phyloP scores from a whole-genome alignment of 441 rosid genomes.

The Eruca vesicaria region DNA sequence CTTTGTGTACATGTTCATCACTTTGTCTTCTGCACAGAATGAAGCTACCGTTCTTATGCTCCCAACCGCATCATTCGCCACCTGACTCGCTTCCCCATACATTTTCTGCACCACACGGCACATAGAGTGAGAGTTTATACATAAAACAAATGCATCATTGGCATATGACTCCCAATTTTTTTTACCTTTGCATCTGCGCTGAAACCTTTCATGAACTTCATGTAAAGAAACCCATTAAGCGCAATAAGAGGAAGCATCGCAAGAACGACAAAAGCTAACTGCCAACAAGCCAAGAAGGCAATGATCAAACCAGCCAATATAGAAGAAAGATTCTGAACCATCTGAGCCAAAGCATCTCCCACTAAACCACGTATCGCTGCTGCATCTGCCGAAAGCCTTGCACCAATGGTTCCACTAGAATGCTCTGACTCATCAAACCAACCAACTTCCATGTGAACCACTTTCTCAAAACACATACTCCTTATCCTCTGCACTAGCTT shows the following conservation, averaged over 20 bases:
- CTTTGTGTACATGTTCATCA: conserved; percentile 44
- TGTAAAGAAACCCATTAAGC: conserved; percentile 38
- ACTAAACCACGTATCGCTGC: conserved; percentile 41
- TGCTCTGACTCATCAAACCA: conserved; percentile 52
- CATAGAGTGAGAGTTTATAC: background rate
- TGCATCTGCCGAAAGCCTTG: conserved; percentile 48
- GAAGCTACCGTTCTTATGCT: conserved; percentile 61
- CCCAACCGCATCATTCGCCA: conserved; percentile 55
- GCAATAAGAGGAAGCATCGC: conserved; percentile 45
- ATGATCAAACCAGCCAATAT: conserved; percentile 44
- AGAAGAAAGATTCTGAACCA: conserved; percentile 41
- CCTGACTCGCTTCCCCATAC: conserved; percentile 59
- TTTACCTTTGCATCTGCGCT: conserved; percentile 52
- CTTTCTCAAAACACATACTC: conserved; percentile 47
- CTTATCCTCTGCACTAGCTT: conserved; percentile 43
- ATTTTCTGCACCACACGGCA: conserved; percentile 37
- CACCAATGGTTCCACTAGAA: conserved; percentile 48
- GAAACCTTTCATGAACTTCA: conserved; percentile 46
- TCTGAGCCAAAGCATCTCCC: conserved; percentile 51
- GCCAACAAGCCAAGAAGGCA: conserved; percentile 52
- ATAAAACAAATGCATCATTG: background rate
- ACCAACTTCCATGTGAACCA: conserved; percentile 52
- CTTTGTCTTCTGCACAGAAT: conserved; percentile 57
- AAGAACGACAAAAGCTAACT: conserved; percentile 42
- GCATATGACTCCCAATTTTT: background rate